A percentile compares a stretch with the other conserved stretches of the same genome.
phyloP scores from a whole-genome alignment of 192 early-diverging fungal genomes.

The Paraglomus occultum region DNA sequence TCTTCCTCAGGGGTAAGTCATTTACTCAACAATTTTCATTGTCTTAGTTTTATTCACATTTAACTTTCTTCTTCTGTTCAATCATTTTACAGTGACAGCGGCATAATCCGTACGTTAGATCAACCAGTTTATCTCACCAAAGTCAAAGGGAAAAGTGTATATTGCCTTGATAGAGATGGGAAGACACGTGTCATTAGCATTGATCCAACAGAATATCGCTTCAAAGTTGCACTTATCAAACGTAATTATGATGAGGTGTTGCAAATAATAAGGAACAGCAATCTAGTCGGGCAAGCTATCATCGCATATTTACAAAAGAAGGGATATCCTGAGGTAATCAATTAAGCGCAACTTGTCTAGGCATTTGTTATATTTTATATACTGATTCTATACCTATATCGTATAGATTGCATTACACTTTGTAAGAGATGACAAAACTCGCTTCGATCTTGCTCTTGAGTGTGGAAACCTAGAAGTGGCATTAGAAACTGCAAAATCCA shows the following conservation, averaged over 20 bases:
- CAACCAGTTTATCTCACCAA: slow-evolving; percentile 91
- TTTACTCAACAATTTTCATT: not conserved
- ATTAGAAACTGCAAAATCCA: slow-evolving; percentile 87
- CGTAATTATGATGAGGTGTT: slow-evolving; percentile 96
- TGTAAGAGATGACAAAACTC: slow-evolving; percentile 93
- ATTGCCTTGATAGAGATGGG: slow-evolving; percentile 88
- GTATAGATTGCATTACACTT: slow-evolving; percentile 90
- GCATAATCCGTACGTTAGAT: slow-evolving; percentile 95
- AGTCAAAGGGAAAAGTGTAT: slow-evolving; percentile 81
- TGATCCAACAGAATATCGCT: slow-evolving; percentile 98
- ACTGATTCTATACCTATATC: not conserved
- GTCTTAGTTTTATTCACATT: not conserved
- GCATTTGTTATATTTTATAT: not conserved
- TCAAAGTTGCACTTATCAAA: slow-evolving; percentile 91
- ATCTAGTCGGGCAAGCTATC: slow-evolving; percentile 97
- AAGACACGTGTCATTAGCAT: slow-evolving; percentile 84
- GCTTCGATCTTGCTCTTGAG: slow-evolving; percentile 95
- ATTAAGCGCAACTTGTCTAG: not conserved
- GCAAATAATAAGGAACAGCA: slow-evolving; percentile 92
- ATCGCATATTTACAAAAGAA: slow-evolving; percentile 99
- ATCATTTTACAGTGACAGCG: slow-evolving; percentile 71
- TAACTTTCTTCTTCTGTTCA: not conserved
- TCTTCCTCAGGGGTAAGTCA: slow-evolving; percentile 81
- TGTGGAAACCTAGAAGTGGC: slow-evolving; percentile 97
- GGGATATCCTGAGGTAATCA: slow-evolving; percentile 87